Evolutionary conservation across 768 basidiomycete genomes (phyloP).

Genomic region (Agrocybe chaxingu): DNA sequence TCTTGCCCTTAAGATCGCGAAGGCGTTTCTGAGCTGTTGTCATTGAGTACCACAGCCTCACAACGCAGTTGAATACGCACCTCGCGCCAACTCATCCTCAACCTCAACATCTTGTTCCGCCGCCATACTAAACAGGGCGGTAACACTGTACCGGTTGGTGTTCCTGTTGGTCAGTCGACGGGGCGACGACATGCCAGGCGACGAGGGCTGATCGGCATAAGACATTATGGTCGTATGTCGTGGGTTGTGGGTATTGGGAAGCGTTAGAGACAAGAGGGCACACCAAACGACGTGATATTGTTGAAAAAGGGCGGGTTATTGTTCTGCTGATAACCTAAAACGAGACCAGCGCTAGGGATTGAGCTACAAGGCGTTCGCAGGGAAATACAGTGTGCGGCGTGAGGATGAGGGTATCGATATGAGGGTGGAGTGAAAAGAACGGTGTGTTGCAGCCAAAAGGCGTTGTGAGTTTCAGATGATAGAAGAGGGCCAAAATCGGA

Average conservation of each 20-base stretch:
- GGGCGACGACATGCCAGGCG: conserved; percentile 63
- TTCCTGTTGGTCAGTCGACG: conserved; percentile 87
- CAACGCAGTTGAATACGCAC: conserved; percentile 40
- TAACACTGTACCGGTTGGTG: conserved; percentile 95
- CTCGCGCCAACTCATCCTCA: conserved; percentile 93
- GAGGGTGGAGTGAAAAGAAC: conserved; percentile 17
- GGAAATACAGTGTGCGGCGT: conserved; percentile 20
- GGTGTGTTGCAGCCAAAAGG: not conserved
- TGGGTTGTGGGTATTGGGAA: conserved; percentile 20
- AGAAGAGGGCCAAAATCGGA: conserved; percentile 2
- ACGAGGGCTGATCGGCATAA: conserved; percentile 57
- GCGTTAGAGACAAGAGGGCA: conserved; percentile 6
- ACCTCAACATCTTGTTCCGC: conserved; percentile 98
- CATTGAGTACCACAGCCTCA: not conserved
- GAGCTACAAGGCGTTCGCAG: conserved; percentile 19
- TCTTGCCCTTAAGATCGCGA: conserved; percentile 92
- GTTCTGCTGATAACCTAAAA: conserved; percentile 22
- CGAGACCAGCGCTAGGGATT: conserved; percentile 44
- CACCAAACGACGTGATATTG: not conserved
- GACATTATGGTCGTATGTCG: conserved; percentile 47
- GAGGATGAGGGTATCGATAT: conserved; percentile 34
- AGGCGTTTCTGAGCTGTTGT: conserved; percentile 89
- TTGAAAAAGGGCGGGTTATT: conserved; percentile 14
- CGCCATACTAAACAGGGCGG: conserved; percentile 94
- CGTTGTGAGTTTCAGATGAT: conserved; percentile 3